These are phyloP conservation scores for Metarhizium robertsii DNA, from an alignment of 2,329 filamentous ascomycete species.

Conservation along the genomic window DNA sequence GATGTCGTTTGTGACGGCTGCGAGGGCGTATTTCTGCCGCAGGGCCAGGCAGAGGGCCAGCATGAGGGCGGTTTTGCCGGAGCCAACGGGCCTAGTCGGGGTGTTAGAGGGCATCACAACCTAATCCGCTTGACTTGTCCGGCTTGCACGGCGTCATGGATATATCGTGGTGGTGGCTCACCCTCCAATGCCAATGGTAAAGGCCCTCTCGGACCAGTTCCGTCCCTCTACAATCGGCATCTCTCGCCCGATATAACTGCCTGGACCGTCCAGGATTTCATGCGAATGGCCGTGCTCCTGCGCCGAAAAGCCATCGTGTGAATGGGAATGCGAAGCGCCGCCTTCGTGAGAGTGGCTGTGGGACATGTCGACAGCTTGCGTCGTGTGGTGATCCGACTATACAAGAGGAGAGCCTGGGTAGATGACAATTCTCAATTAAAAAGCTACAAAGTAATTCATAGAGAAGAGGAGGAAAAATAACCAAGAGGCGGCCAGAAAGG, in stretches of 20 bases:
- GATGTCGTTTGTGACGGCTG: slow-evolving; percentile 97
- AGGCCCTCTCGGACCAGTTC: slow-evolving; percentile 80
- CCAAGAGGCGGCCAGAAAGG: not conserved
- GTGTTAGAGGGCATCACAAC: too few species aligned
- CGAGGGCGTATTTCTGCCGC: slow-evolving; percentile 72
- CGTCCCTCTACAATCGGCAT: slow-evolving; percentile 88
- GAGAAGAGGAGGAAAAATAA: not conserved
- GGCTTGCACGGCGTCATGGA: too few species aligned
- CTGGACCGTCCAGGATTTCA: slow-evolving; percentile 89
- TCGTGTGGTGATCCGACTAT: too few species aligned
- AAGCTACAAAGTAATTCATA: too few species aligned
- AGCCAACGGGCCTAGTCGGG: slow-evolving; percentile 70
- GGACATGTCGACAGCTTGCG: slow-evolving; percentile 18
- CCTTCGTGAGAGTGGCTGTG: slow-evolving; percentile 46
- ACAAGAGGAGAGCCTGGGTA: too few species aligned
- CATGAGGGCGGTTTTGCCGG: slow-evolving; percentile 96
- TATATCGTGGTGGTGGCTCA: slow-evolving; percentile 30
- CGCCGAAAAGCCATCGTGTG: slow-evolving; percentile 47
- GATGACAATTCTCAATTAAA: too few species aligned
- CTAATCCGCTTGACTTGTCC: too few species aligned
- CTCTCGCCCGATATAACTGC: slow-evolving; percentile 80
- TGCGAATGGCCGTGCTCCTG: slow-evolving; percentile 88
- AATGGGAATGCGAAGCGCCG: slow-evolving; percentile 46
- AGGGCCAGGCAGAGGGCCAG: slow-evolving; percentile 81
- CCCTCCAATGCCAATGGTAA: slow-evolving; percentile 98